Evolutionary conservation across 768 basidiomycete genomes (phyloP), one percentile per base, ranked within the genome.

Genomic region (Kwoniella sp.): DNA sequence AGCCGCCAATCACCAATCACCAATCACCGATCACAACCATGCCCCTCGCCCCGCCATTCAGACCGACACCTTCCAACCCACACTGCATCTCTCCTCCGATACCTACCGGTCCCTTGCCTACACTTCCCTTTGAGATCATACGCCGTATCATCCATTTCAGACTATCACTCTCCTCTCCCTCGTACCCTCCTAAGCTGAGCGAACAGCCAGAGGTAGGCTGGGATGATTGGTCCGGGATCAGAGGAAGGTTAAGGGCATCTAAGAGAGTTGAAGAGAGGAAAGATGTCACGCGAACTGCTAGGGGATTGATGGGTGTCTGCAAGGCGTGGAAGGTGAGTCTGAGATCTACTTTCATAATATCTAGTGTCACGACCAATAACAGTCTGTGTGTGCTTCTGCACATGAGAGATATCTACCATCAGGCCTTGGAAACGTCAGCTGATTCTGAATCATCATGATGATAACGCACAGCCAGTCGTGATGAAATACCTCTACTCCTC

Each of bases 271-370:
- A 49, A 12, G 64, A 64, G 36, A 25, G 72, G 44, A 30, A 55
- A 48, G 75, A 69, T 9, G 62, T 70, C 19, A 61, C 64, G 51
- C 29, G 63, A 13, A 21, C 60, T 21, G 72, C 65, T 0, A 36
- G 61, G 58, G 55, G 49, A 17, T 57, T 74, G 49, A 77, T 77
- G 73, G 25, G 60, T 33, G 75, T 77, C 10, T 77, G 75, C 47
- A 74, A 72, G 33, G 62, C 63, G 7, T 79, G 77, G 77, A 67
- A 67, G 58, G 74, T 76, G 61, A 68, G 74, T 67, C 21, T 25
- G 13, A 8, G 25, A 46, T 49, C 30, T n/a, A n/a, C n/a, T n/a
- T n/a, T n/a, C n/a, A n/a, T n/a, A n/a, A n/a, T n/a, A n/a, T n/a
- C n/a, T n/a, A n/a, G n/a, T n/a, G n/a, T n/a, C n/a, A n/a, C n/a